Evolutionary conservation across 2,329 filamentous ascomycete genomes (phyloP).

Genomic region (Fusarium floridanum): DNA sequence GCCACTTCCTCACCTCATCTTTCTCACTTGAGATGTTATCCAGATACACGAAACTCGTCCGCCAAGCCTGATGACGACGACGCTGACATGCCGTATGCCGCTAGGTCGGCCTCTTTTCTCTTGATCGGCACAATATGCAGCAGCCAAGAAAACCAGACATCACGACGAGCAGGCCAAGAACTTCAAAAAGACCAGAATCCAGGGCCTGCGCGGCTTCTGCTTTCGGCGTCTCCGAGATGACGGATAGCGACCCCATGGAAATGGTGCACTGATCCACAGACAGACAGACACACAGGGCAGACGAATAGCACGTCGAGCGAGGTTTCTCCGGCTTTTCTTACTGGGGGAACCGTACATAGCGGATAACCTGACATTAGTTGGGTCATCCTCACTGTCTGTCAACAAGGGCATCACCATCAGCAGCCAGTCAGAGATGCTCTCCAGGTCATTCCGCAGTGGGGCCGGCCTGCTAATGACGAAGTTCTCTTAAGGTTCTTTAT

Average conservation of each 20-base stretch:
- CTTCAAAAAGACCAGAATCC: constrained; percentile 1
- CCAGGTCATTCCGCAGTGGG: constrained; percentile 37
- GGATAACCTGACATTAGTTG: constrained; percentile 3
- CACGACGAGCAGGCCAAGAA: constrained; percentile 18
- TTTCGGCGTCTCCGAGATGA: constrained; percentile 37
- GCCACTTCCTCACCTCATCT: not conserved
- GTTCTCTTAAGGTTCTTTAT: constrained; percentile 32
- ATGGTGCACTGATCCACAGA: not conserved
- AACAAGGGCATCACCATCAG: constrained; percentile 27
- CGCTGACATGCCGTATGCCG: constrained; percentile 1
- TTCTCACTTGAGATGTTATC: not conserved
- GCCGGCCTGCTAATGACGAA: constrained; percentile 32
- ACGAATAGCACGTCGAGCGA: constrained; percentile 31
- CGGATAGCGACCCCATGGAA: constrained; percentile 18
- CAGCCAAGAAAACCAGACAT: constrained; percentile 34
- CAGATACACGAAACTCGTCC: not conserved
- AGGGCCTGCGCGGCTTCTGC: not conserved
- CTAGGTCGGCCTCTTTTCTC: constrained; percentile 5
- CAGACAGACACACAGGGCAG: constrained; percentile 21
- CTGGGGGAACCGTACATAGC: constrained; percentile 18
- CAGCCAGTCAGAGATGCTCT: constrained; percentile 33
- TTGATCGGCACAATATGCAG: constrained; percentile 12
- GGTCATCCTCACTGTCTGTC: constrained; percentile 6
- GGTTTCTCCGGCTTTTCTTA: constrained; percentile 27
- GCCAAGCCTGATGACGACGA: constrained; percentile 21